Conservation (phyloP, 1,139 yeast species). For the Pneumocystis carinii region DNA sequence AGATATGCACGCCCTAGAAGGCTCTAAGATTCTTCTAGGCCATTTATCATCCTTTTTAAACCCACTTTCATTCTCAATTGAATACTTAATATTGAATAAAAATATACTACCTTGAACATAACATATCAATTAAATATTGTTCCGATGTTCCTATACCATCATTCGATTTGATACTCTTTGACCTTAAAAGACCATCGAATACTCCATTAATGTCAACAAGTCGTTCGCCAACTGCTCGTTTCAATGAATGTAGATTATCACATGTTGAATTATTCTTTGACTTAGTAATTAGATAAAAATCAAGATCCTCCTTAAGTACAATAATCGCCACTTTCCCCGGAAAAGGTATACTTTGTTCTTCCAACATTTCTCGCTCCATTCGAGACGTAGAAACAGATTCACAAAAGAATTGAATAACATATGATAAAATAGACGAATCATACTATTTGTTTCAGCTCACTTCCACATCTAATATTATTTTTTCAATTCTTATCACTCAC, state of each 20-base stretch:
- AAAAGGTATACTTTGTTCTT: constrained; percentile 31
- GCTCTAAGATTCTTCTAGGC: constrained; percentile 82
- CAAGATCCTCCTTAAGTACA: constrained; percentile 85
- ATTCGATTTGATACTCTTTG: neutral
- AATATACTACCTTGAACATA: constrained; percentile 38
- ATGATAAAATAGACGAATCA: constrained; percentile 72
- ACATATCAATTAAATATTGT: constrained; percentile 86
- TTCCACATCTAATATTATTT: too few relatives aligned
- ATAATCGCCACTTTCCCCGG: constrained; percentile 79
- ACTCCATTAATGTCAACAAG: constrained; percentile 45
- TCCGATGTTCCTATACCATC: constrained; percentile 61
- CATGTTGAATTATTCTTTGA: constrained; percentile 23
- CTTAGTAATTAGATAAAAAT: constrained; percentile 75
- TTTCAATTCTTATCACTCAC: constrained; percentile 1
- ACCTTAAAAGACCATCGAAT: constrained; percentile 45
- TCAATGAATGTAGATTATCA: neutral
- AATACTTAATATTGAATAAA: neutral
- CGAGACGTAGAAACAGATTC: constrained; percentile 24
- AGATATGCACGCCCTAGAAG: constrained; percentile 69
- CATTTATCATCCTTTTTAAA: constrained; percentile 53
- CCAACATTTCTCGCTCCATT: constrained; percentile 9
- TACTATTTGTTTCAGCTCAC: constrained; percentile 25
- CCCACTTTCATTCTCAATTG: constrained; percentile 37
- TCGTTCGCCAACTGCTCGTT: constrained; percentile 31
- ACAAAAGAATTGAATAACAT: constrained; percentile 54